Evolutionary conservation across 306 rosid species (phyloP).

Genomic region (Rubus idaeus): DNA sequence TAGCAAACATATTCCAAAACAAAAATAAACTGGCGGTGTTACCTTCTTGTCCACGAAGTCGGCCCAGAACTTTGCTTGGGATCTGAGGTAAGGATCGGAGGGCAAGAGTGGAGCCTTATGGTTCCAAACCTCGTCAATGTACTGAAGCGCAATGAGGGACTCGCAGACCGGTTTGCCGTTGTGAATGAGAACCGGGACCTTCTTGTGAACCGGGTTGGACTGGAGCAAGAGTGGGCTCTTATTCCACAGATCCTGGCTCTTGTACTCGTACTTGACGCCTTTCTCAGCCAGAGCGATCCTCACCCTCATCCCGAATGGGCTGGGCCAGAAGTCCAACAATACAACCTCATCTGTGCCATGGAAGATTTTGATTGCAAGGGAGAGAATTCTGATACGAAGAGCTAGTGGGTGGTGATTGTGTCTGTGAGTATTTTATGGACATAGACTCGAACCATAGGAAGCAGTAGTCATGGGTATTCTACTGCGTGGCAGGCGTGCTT

Average conservation of each 20-base stretch:
- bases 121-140: constrained; percentile 43
- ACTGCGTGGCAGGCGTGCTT: too few relatives aligned
- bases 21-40: background rate
- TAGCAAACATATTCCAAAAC: background rate
- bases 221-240: constrained; percentile 48
- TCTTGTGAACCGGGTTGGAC: constrained; percentile 54
- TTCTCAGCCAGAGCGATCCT: constrained; percentile 40
- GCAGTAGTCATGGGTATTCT: too few relatives aligned
- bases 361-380: too few relatives aligned
- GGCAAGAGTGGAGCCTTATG: constrained; percentile 28
- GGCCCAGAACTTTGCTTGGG: constrained; percentile 50
- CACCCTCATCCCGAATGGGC: constrained; percentile 37
- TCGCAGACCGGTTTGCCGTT: constrained; percentile 50
- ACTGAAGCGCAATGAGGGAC: constrained; percentile 39
- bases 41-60: constrained; percentile 44
- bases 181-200: constrained; percentile 58
- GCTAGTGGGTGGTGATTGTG: too few relatives aligned
- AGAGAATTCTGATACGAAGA: too few relatives aligned
- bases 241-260: constrained; percentile 35
- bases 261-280: constrained; percentile 33
- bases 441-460: background rate
- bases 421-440: background rate
- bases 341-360: constrained; percentile 22
- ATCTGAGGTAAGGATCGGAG: constrained; percentile 38
- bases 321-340: constrained; percentile 34